Base-by-base conservation (phyloP, 2,329 filamentous ascomycete genomes). In the Epicoccum sorghinum region DNA sequence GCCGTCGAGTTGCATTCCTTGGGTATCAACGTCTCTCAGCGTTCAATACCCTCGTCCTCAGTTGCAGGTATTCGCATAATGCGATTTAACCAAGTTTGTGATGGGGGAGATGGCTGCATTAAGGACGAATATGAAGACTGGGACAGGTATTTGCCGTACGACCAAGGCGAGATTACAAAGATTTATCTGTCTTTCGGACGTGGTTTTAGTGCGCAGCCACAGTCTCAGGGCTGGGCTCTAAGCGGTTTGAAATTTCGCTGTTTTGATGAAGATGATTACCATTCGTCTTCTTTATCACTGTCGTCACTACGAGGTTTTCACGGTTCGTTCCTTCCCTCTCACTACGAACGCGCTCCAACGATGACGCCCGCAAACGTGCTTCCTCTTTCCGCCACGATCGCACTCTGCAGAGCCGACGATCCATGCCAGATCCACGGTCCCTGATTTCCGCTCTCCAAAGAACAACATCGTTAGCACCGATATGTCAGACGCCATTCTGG, bases 261-360 rank as follows among this genome's bases (percentile, higher is more conserved):
- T 18, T 18, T 18, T 18, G 18, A 18, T 18, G 18, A 18, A 18
- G 18, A 18, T 18, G 2, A 18, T 18, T 18, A 3, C 18, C 18
- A 3, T 3, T 18, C 3, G 18, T 18, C 18, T 18, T 18, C 18
- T 18, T 18, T 3, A 18, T 18, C 18, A 18, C 2, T 18, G 18
- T 3, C 18, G 18, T 40, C 36, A 14, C 8, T 18, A 3, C 14
- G 32, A 40, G 29, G 32, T 22, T 14, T 8, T 22, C 13, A 6
- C 14, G 12, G 40, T 48, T 49, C 25, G 52, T 9, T 41, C 40
- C 32, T 45, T 39, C 38, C 46, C 35, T 32, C 37, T 49, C 27
- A 32, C 41, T 46, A n/a, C 23, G 24, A 40, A 10, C 22, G 18
- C 10, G 22, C 2, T 14, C 24, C 35, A 29, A 39, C 27, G 35